Conservation (phyloP, 352 stramenopile genomes). For the Globisporangium polare region DNA sequence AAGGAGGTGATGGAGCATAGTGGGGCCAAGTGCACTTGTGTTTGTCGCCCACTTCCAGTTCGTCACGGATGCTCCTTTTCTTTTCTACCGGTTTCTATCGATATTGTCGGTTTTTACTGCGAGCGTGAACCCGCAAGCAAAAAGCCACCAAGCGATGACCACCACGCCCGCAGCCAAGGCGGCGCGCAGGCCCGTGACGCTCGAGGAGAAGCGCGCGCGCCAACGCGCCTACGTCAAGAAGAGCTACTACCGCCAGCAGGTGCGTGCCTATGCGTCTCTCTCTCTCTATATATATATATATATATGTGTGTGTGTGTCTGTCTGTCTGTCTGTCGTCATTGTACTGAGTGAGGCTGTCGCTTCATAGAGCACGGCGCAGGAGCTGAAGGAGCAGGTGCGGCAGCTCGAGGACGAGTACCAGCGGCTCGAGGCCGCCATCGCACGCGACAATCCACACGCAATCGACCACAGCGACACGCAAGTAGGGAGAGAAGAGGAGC, state of each 20-base stretch:
- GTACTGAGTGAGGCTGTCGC: not conserved
- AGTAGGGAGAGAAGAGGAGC: not conserved
- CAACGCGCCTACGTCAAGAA: constrained; percentile 53
- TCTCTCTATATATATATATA: not conserved
- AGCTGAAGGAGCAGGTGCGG: constrained; percentile 23
- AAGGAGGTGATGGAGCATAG: too few relatives aligned
- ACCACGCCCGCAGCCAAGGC: not conserved
- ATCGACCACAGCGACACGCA: not conserved
- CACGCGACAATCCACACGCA: not conserved
- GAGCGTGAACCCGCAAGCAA: too few relatives aligned
- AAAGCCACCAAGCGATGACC: not conserved
- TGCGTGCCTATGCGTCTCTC: not conserved
- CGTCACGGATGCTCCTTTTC: too few relatives aligned
- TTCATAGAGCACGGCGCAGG: constrained; percentile 24
- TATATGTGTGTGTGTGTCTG: not conserved
- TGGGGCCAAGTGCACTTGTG: too few relatives aligned
- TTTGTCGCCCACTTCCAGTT: too few relatives aligned
- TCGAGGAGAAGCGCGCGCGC: constrained; percentile 38
- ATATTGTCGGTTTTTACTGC: too few relatives aligned
- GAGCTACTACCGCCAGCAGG: constrained; percentile 40
- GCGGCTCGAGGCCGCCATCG: not conserved
- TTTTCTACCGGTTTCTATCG: too few relatives aligned
- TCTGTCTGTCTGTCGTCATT: not conserved
- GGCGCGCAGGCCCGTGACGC: constrained; percentile 14
- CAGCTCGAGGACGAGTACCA: constrained; percentile 21